Evolutionary conservation across 148 eudicot species (phyloP).

Genomic region (Spergularia bocconei): DNA sequence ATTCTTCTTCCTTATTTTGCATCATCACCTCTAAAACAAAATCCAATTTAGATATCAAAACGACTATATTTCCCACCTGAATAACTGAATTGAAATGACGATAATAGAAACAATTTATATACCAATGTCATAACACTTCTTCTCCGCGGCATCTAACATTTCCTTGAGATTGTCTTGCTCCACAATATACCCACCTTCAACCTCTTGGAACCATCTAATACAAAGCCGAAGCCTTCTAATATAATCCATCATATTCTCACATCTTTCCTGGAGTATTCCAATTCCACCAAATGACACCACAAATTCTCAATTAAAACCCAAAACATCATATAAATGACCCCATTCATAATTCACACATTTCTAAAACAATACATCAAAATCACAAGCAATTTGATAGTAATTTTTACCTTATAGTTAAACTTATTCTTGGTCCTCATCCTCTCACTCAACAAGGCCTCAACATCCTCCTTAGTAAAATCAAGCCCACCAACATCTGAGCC

Average conservation of each 20-base stretch:
- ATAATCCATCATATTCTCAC: constrained; percentile 85
- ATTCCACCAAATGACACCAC: constrained; percentile 10
- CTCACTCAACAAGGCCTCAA: constrained; percentile 74
- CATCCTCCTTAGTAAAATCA: constrained; percentile 78
- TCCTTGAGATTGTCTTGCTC: constrained; percentile 66
- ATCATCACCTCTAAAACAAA: constrained; percentile 59
- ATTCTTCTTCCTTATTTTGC: constrained; percentile 84
- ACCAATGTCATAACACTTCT: constrained; percentile 75
- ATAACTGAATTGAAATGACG: not conserved
- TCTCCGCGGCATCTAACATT: constrained; percentile 58
- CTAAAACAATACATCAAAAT: not conserved
- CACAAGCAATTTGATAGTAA: not conserved
- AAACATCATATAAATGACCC: not conserved
- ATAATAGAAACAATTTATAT: constrained; percentile 15
- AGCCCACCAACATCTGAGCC: constrained; percentile 61
- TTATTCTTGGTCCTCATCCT: constrained; percentile 79
- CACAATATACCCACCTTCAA: constrained; percentile 59
- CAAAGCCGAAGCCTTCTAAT: constrained; percentile 78
- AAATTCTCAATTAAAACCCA: constrained; percentile 7
- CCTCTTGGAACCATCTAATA: constrained; percentile 85
- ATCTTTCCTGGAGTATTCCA: constrained; percentile 61
- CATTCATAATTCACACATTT: not conserved
- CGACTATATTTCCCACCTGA: not conserved
- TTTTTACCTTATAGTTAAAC: constrained; percentile 62
- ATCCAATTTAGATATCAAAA: constrained; percentile 12